phyloP scores from a whole-genome alignment of 2,329 filamentous ascomycete genomes.

The Pseudogymnoascus destructans region DNA sequence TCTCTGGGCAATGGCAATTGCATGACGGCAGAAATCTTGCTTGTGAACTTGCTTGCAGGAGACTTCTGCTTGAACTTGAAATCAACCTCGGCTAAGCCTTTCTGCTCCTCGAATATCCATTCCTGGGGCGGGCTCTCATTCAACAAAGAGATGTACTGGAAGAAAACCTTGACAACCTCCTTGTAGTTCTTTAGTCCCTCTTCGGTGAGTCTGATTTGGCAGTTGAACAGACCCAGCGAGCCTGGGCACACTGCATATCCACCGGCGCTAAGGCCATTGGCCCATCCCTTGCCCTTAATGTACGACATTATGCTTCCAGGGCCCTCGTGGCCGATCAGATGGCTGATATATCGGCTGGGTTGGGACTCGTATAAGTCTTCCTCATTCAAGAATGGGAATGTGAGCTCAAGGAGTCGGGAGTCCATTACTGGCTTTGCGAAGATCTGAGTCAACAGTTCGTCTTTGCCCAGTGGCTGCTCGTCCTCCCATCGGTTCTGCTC shows the following conservation, averaged over 20 bases:
- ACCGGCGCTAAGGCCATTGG: conserved; percentile 53
- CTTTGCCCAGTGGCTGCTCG: conserved; percentile 43
- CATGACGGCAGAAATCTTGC: conserved; percentile 74
- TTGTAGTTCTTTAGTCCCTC: conserved; percentile 45
- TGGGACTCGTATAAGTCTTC: conserved; percentile 54
- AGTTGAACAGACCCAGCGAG: conserved; percentile 52
- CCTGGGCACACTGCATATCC: conserved; percentile 47
- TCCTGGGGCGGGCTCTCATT: conserved; percentile 67
- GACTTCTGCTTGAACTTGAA: conserved; percentile 94
- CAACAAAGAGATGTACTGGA: conserved; percentile 77
- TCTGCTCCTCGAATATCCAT: conserved; percentile 92
- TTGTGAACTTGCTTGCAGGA: conserved; percentile 79
- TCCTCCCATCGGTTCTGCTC: conserved; percentile 53
- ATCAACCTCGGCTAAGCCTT: conserved; percentile 78
- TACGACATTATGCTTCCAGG: conserved; percentile 62
- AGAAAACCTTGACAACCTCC: conserved; percentile 54
- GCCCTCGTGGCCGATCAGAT: conserved; percentile 62
- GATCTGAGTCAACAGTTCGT: conserved; percentile 50
- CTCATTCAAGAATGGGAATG: conserved; percentile 58
- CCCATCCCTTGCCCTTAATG: conserved; percentile 61
- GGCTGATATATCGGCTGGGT: conserved; percentile 56
- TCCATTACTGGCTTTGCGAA: conserved; percentile 66
- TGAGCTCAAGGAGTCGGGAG: conserved; percentile 49
- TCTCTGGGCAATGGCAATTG: conserved; percentile 79
- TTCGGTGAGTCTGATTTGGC: conserved; percentile 53